phyloP scores from a whole-genome alignment of 2,329 filamentous ascomycete species.

The Calcarisporium arbuscula region DNA sequence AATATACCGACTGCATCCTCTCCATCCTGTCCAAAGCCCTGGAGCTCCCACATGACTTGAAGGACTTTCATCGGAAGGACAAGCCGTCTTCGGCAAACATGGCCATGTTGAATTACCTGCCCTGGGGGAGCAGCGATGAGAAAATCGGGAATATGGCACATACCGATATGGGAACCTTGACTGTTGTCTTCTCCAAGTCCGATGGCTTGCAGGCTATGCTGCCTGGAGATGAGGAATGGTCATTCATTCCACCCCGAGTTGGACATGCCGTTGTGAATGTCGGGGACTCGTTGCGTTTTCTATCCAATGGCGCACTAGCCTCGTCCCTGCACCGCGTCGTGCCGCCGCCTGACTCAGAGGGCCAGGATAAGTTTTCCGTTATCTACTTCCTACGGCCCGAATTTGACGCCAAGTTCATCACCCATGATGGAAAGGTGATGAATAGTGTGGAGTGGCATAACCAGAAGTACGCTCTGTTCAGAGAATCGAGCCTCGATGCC shows the following conservation, averaged over 20 bases:
- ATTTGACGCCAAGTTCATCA: conserved; percentile 13
- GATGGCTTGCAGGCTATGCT: conserved; percentile 13
- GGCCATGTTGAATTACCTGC: conserved; percentile 12
- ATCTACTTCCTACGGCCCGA: conserved; percentile 16
- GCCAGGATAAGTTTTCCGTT: conserved; percentile 14
- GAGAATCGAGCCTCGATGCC: conserved; percentile 12
- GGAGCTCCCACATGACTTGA: conserved; percentile 3
- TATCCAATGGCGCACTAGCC: not conserved
- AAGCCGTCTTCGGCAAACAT: conserved; percentile 11
- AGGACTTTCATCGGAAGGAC: conserved; percentile 10
- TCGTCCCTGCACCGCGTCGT: not conserved
- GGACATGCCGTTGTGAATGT: conserved; percentile 5
- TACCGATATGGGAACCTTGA: conserved; percentile 15
- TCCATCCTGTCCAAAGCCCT: conserved; percentile 4
- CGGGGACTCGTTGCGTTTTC: not conserved
- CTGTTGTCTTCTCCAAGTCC: conserved; percentile 15
- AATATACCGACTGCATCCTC: conserved; percentile 8
- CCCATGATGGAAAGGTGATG: conserved; percentile 9
- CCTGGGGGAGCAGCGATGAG: conserved; percentile 10
- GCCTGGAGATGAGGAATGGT: conserved; percentile 12
- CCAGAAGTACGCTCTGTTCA: conserved; percentile 14
- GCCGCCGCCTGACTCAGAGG: not conserved
- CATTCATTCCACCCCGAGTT: conserved; percentile 11
- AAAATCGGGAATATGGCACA: conserved; percentile 13
- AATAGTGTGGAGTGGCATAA: conserved; percentile 16